A percentile compares a stretch with the other conserved stretches of the same genome.
These are phyloP conservation scores for Solanum chiquidenum DNA, from an alignment of 257 asterid species.

Conservation along the genomic window DNA sequence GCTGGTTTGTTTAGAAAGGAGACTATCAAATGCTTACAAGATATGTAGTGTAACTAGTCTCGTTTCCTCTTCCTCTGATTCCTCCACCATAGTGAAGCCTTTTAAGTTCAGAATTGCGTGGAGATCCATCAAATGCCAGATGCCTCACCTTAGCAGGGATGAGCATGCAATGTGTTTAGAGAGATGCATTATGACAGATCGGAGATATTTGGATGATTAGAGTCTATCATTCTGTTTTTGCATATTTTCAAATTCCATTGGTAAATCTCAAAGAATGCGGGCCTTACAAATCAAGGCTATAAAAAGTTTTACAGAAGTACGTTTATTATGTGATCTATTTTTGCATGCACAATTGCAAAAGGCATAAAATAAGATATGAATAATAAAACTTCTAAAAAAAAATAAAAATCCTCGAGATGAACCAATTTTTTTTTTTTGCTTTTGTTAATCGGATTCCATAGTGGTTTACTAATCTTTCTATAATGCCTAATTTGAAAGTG, in stretches of 20 bases:
- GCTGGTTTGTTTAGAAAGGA: not conserved
- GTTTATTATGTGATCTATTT: not conserved
- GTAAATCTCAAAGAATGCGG: not conserved
- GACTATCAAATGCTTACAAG: not conserved
- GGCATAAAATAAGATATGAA: not conserved
- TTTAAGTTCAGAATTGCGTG: not conserved
- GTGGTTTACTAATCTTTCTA: not conserved
- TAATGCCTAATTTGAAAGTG: not conserved
- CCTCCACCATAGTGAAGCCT: not conserved
- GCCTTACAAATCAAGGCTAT: not conserved
- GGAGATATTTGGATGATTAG: not conserved
- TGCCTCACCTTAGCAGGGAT: not conserved
- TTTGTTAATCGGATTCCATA: not conserved
- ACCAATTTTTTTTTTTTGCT: not conserved
- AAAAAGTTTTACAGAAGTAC: not conserved
- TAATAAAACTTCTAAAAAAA: not conserved
- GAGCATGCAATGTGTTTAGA: not conserved
- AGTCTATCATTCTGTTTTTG: not conserved
- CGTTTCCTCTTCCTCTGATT: not conserved
- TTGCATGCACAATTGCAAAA: not conserved
- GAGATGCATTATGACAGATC: not conserved
- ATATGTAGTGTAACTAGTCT: not conserved
- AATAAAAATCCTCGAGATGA: not conserved
- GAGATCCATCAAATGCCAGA: not conserved
- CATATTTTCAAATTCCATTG: not conserved